A percentile compares a stretch with the other conserved stretches of the same genome.
Conservation (phyloP, 2,329 filamentous ascomycete species). For the Neocucurbitaria cava region DNA sequence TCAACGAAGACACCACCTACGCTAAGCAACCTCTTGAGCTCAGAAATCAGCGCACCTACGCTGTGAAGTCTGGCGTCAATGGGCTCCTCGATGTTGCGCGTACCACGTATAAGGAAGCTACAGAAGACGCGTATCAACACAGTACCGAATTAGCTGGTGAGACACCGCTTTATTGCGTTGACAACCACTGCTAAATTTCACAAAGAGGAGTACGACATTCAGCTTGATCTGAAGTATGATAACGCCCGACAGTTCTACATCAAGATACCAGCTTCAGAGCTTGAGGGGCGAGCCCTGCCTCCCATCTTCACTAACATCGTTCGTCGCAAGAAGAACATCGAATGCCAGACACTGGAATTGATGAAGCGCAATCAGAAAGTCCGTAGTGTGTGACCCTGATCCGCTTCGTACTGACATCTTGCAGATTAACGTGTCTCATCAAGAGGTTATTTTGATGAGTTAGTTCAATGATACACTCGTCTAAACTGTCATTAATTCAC, state of each 20-base stretch:
- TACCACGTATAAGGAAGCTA: conserved; percentile 88
- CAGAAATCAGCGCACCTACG: conserved; percentile 88
- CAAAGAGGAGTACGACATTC: conserved; percentile 61
- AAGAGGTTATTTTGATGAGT: conserved; percentile 83
- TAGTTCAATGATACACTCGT: background rate
- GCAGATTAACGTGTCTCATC: conserved; percentile 79
- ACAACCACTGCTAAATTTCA: conserved; percentile 8
- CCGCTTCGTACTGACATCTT: conserved; percentile 1
- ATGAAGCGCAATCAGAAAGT: conserved; percentile 73
- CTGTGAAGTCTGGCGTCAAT: conserved; percentile 84
- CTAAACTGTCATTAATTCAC: conserved; percentile 1
- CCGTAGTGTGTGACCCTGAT: background rate
- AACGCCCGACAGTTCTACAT: conserved; percentile 81
- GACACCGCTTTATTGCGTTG: conserved; percentile 11
- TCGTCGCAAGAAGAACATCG: conserved; percentile 74
- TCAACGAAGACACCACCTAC: conserved; percentile 83
- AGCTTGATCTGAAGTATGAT: conserved; percentile 76
- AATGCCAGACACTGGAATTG: conserved; percentile 86
- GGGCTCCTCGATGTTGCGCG: conserved; percentile 87
- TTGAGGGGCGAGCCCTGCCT: conserved; percentile 67
- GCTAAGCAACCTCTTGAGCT: conserved; percentile 82
- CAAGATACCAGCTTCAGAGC: conserved; percentile 66
- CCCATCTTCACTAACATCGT: conserved; percentile 78
- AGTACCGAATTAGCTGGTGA: conserved; percentile 71
- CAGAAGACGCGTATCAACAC: conserved; percentile 76